phyloP scores from a whole-genome alignment of 83 land plant species.

The Isoetes engelmannii region DNA sequence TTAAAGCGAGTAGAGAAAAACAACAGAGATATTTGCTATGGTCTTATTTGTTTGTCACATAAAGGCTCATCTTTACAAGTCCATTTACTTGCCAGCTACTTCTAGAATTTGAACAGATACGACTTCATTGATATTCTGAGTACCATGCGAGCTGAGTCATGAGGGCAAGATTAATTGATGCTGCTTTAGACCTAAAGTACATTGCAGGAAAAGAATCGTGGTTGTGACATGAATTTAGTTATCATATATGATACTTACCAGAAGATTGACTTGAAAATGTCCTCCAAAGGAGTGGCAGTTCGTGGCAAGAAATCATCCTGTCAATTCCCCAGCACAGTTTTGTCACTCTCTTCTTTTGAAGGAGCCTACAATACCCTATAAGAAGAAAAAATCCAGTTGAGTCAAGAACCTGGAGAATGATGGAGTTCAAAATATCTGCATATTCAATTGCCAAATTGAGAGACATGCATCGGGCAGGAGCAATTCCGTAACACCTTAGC shows the following conservation, averaged over 20 bases:
- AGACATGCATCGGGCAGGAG: conserved; percentile 94
- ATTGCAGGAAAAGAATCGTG: too few relatives aligned
- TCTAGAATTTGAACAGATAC: too few relatives aligned
- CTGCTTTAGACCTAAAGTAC: too few relatives aligned
- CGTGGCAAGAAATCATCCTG: conserved; percentile 94
- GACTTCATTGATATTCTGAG: too few relatives aligned
- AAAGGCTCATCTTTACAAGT: too few relatives aligned
- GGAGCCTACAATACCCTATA: conserved; percentile 1
- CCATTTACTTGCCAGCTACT: too few relatives aligned
- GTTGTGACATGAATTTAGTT: neutral
- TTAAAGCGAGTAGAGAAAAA: too few relatives aligned
- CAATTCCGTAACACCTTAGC: conserved; percentile 59
- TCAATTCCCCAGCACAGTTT: neutral
- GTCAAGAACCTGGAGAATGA: conserved; percentile 63
- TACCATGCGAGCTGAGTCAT: too few relatives aligned
- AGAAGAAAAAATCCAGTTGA: conserved; percentile 3
- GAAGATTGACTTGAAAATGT: conserved; percentile 63
- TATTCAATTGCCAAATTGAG: conserved; percentile 82
- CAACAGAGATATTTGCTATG: too few relatives aligned
- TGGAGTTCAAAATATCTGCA: conserved; percentile 67
- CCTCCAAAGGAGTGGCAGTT: conserved; percentile 74
- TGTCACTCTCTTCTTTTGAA: neutral
- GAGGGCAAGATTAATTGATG: too few relatives aligned
- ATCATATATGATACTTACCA: conserved; percentile 40
- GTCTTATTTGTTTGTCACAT: too few relatives aligned